Percentiles rank a stretch among this genome's conserved stretches.
Conservation (phyloP, 148 eudicot species). For the Arctostaphylos glauca region DNA sequence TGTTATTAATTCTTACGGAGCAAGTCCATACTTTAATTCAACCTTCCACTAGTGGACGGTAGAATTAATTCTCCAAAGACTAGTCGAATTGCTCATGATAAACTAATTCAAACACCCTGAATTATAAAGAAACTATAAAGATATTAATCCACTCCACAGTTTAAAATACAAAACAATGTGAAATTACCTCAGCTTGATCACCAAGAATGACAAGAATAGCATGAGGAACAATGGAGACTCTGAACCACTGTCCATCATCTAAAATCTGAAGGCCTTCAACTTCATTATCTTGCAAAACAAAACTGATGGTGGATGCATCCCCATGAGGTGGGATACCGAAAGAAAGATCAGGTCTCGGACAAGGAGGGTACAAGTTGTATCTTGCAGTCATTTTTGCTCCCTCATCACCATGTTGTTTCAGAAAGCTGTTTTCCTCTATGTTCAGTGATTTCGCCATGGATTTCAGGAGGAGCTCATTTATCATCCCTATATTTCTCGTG, state of each 20-base stretch:
- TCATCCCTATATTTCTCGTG: slow-evolving; percentile 8
- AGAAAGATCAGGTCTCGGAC: slow-evolving; percentile 31
- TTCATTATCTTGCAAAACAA: slow-evolving; percentile 33
- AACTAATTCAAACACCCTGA: too few species aligned
- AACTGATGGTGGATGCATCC: slow-evolving; percentile 31
- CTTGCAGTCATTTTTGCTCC: slow-evolving; percentile 22
- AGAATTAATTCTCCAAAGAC: too few species aligned
- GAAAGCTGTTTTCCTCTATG: slow-evolving; percentile 30
- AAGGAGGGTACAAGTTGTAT: slow-evolving; percentile 34
- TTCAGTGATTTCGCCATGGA: slow-evolving; percentile 34
- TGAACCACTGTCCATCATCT: slow-evolving; percentile 33
- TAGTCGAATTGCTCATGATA: too few species aligned
- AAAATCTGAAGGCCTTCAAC: slow-evolving; percentile 35
- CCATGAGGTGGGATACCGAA: slow-evolving; percentile 36
- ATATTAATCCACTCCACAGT: background rate
- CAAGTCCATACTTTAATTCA: too few species aligned
- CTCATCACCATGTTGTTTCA: slow-evolving; percentile 31
- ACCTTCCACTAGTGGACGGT: too few species aligned
- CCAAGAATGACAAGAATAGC: slow-evolving; percentile 34
- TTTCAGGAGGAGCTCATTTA: slow-evolving; percentile 27
- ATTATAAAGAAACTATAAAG: too few species aligned
- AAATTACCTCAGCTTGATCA: slow-evolving; percentile 32
- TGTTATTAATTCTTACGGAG: too few species aligned
- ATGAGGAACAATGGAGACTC: slow-evolving; percentile 31
- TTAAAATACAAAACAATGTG: background rate